Evolutionary conservation across 2,329 filamentous ascomycete species (phyloP), one percentile per base, ranked within the genome.

Genomic region (Botrytis elliptica): DNA sequence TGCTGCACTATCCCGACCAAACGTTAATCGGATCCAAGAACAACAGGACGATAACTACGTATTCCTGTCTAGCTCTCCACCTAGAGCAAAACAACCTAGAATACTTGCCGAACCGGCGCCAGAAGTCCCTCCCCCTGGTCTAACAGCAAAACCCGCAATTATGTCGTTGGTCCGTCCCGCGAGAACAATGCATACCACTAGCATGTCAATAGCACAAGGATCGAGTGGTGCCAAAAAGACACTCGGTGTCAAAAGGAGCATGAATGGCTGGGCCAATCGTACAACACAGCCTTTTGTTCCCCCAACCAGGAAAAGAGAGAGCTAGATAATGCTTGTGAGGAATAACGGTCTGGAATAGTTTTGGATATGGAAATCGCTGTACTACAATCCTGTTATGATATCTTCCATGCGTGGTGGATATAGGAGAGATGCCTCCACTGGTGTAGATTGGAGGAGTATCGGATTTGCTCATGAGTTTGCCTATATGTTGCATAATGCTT

Each of bases 191-290:
- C 77, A 79, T 73, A 75, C 74, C 7, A 80, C 79, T 1, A 80
- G 75, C 42, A 75, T 79, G n/a, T 60, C 74, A 25, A 75, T 75
- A n/a, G 46, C 76, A 25, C 75, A 77, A 33, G 38, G 52, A 62
- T 46, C 73, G 1, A 67, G 46, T 60, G 49, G 73, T 49, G 40
- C 79, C 67, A 83, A 83, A 75, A 85, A 81, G 77, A 87, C 86
- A n/a, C 75, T 88, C 72, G 87, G 87, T 2, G 82, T 86, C 74
- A 82, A 84, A 75, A 75, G 79, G 71, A 85, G 83, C 70, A 83
- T 88, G 82, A 83, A 86, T 75, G 85, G 85, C 3, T 88, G 86
- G 86, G 74, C 74, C 44, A 79, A 77, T 73, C 75, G 77, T 60
- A 77, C 77, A 55, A 75, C 75, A 9, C 74, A 78, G 55, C 72